Evolutionary conservation across 495 filamentous ascomycete species (phyloP).

Genomic region (Eremomyces bilateralis): DNA sequence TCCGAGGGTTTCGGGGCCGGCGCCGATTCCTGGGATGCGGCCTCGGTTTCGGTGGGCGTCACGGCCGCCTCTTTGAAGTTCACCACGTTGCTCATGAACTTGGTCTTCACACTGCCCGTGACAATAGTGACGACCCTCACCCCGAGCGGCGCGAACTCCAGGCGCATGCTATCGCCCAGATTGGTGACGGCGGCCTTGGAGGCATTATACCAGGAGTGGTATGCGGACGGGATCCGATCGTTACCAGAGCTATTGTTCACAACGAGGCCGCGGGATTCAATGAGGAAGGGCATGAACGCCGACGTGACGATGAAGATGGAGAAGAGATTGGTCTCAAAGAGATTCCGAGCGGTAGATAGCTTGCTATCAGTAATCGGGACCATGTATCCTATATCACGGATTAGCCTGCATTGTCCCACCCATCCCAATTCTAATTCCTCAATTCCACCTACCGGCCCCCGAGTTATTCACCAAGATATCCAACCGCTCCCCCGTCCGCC

Average conservation of each 20-base stretch:
- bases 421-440: too few relatives aligned
- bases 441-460: constrained; percentile 8
- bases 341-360: background rate
- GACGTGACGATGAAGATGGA: constrained; percentile 2
- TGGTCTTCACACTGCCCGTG: constrained; percentile 3
- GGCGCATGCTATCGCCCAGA: constrained; percentile 5
- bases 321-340: constrained; percentile 8
- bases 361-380: constrained; percentile 1
- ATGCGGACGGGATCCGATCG: background rate
- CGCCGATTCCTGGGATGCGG: too few relatives aligned
- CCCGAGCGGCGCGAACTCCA: constrained; percentile 7
- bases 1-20: too few relatives aligned
- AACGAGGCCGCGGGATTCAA: constrained; percentile 2
- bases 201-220: constrained; percentile 2
- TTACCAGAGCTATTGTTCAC: background rate
- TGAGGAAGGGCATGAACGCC: constrained; percentile 4
- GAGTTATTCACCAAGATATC: constrained; percentile 28
- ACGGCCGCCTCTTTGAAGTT: too few relatives aligned
- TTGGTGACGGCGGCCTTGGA: constrained; percentile 7
- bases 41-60: too few relatives aligned
- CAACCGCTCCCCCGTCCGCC: constrained; percentile 15
- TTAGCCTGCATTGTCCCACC: too few relatives aligned
- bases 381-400: background rate
- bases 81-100: too few relatives aligned
- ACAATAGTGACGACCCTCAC: constrained; percentile 6